A percentile compares a stretch with the other conserved stretches of the same genome.
phyloP scores from a whole-genome alignment of 78 protist species.

The Speleostelium caveatum region DNA sequence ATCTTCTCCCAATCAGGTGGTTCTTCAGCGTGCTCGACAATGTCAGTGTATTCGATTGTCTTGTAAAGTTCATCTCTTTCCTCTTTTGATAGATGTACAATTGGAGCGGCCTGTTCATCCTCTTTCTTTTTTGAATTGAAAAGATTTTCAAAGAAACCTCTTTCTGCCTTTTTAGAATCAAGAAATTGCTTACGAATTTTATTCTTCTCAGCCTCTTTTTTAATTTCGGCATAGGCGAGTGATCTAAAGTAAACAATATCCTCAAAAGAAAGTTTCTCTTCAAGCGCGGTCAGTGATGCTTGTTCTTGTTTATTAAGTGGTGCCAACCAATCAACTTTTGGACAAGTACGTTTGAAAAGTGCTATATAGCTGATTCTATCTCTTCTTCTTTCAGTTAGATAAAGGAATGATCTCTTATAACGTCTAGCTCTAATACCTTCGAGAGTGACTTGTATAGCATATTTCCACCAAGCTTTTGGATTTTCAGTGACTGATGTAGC shows the following conservation, averaged over 20 bases:
- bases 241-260: slow-evolving; percentile 71
- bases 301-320: slow-evolving; percentile 41
- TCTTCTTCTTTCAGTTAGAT: slow-evolving; percentile 25
- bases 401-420: slow-evolving; percentile 34
- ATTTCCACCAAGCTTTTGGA: slow-evolving; percentile 70
- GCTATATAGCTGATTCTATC: slow-evolving; percentile 41
- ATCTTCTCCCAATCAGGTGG: slow-evolving; percentile 75
- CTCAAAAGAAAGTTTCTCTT: slow-evolving; percentile 62
- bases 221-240: slow-evolving; percentile 71
- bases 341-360: slow-evolving; percentile 48
- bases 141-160: slow-evolving; percentile 54
- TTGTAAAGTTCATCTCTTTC: slow-evolving; percentile 70
- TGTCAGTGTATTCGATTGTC: slow-evolving; percentile 61
- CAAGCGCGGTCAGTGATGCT: slow-evolving; percentile 12
- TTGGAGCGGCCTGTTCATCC: slow-evolving; percentile 60
- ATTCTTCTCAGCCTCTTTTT: slow-evolving; percentile 55
- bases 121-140: slow-evolving; percentile 34
- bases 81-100: slow-evolving; percentile 32
- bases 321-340: slow-evolving; percentile 45
- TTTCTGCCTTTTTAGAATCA: slow-evolving; percentile 30
- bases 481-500: slow-evolving; percentile 6
- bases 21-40: slow-evolving; percentile 34
- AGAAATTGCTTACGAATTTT: slow-evolving; percentile 47
- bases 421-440: slow-evolving; percentile 45
- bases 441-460: slow-evolving; percentile 42